Percentiles rank a stretch among this genome's conserved stretches.
Evolutionary conservation across 164 flowering plant genomes (phyloP).

Genomic region (Aristolochia contorta): DNA sequence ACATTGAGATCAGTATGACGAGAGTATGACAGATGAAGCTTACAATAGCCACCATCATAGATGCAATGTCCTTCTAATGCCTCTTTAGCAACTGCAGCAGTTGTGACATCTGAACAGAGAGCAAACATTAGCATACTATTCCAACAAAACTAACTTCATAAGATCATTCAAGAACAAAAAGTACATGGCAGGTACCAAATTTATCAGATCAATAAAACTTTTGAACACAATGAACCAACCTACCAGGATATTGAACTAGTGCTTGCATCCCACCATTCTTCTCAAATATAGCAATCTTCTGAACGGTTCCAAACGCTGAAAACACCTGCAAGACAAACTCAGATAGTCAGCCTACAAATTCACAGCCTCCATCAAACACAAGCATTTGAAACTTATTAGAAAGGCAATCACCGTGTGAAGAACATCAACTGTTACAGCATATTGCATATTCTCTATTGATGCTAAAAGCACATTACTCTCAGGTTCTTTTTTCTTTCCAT

Average conservation of each 20-base stretch:
- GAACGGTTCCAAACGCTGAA: constrained; percentile 81
- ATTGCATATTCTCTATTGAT: constrained; percentile 84
- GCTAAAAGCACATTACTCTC: constrained; percentile 95
- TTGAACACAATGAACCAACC: neutral
- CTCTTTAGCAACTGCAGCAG: constrained; percentile 74
- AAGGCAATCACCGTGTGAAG: constrained; percentile 57
- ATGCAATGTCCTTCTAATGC: constrained; percentile 92
- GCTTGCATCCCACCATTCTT: constrained; percentile 92
- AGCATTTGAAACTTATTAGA: neutral
- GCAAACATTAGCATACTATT: too few species aligned
- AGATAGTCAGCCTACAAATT: neutral
- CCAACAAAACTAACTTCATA: neutral
- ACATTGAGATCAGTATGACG: constrained; percentile 99
- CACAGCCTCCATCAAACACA: neutral
- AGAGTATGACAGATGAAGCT: constrained; percentile 99
- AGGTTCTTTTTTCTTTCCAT: constrained; percentile 70
- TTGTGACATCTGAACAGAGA: constrained; percentile 43
- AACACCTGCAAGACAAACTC: constrained; percentile 45
- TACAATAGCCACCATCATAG: constrained; percentile 99
- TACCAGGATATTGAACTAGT: constrained; percentile 77
- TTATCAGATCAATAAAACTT: neutral
- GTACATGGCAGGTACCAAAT: neutral
- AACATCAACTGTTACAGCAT: constrained; percentile 88
- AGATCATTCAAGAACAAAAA: neutral
- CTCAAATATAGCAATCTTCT: constrained; percentile 94